These are phyloP conservation scores for Pyrenophora tritici-repentis DNA, from an alignment of 2,329 filamentous ascomycete genomes.

Conservation along the genomic window DNA sequence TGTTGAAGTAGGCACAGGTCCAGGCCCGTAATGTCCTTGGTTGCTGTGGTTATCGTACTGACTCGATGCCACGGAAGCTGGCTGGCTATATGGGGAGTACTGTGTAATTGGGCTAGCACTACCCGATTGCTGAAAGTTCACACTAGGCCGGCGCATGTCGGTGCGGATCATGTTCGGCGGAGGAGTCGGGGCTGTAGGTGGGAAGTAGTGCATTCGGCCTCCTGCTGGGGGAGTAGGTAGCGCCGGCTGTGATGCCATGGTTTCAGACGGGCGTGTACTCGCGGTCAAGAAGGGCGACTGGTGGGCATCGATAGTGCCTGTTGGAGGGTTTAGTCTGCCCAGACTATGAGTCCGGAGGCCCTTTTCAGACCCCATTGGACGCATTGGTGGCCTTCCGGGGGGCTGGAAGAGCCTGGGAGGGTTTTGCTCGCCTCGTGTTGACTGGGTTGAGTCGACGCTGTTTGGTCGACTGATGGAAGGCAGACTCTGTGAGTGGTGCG, in stretches of 20 bases:
- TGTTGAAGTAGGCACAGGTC: conserved; percentile 17
- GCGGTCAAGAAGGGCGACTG: conserved; percentile 55
- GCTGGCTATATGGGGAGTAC: conserved; percentile 47
- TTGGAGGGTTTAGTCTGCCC: conserved; percentile 50
- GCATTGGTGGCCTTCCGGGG: conserved; percentile 36
- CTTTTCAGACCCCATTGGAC: conserved; percentile 62
- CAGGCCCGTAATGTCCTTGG: conserved; percentile 25
- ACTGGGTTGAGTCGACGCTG: conserved; percentile 42
- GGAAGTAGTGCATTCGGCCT: conserved; percentile 42
- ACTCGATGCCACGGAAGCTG: conserved; percentile 41
- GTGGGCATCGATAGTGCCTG: conserved; percentile 56
- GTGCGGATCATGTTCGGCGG: conserved; percentile 30
- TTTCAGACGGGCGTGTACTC: conserved; percentile 50
- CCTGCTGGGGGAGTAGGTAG: conserved; percentile 54
- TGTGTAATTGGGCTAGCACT: conserved; percentile 55
- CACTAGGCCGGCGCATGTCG: conserved; percentile 35
- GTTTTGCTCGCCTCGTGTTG: conserved; percentile 31
- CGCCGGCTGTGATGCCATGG: conserved; percentile 52
- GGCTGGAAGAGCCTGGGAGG: conserved; percentile 33
- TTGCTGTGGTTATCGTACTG: conserved; percentile 44
- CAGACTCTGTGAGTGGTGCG: conserved; percentile 41
- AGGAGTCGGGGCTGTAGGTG: conserved; percentile 42
- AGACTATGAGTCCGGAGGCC: conserved; percentile 60
- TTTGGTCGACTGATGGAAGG: conserved; percentile 44
- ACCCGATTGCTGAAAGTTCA: conserved; percentile 50